Percentiles rank a stretch among this genome's conserved stretches.
Conservation (phyloP, 78 protist genomes). For the Emiliania huxleyi region DNA sequence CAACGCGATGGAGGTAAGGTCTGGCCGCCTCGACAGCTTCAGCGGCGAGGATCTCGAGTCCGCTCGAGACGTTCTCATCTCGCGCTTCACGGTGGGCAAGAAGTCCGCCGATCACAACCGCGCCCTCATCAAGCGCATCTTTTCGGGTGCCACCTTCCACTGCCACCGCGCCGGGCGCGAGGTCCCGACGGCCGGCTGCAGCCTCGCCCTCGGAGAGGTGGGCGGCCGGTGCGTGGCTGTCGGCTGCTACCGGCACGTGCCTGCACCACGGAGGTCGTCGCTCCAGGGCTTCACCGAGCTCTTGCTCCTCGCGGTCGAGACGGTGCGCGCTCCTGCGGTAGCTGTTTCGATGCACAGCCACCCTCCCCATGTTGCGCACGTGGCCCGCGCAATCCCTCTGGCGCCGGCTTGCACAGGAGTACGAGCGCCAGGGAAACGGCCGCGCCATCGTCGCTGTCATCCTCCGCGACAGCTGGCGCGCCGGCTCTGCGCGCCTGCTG, state of each 20-base stretch:
- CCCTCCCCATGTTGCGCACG: too few species aligned
- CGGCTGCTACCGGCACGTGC: background rate
- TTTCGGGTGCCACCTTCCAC: background rate
- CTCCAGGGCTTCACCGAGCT: background rate
- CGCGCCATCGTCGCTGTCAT: background rate
- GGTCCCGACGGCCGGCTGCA: background rate
- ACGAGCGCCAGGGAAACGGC: background rate
- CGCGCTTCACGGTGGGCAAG: background rate
- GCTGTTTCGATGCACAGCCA: too few species aligned
- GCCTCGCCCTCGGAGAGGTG: background rate
- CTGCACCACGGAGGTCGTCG: background rate
- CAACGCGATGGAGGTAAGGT: too few species aligned
- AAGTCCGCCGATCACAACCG: background rate
- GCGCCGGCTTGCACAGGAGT: too few species aligned
- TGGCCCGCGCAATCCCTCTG: too few species aligned
- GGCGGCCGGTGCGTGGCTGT: background rate
- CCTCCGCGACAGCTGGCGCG: too few species aligned
- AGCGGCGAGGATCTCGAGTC: too few species aligned
- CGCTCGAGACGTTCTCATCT: background rate
- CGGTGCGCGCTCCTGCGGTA: too few species aligned
- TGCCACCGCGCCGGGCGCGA: background rate
- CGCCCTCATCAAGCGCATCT: background rate
- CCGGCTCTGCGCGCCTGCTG: background rate
- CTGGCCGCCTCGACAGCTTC: too few species aligned
- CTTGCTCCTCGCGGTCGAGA: background rate